Percentiles rank a stretch among this genome's conserved stretches.
These are phyloP conservation scores for Podospora australis DNA, from an alignment of 495 filamentous ascomycete genomes.

Conservation along the genomic window DNA sequence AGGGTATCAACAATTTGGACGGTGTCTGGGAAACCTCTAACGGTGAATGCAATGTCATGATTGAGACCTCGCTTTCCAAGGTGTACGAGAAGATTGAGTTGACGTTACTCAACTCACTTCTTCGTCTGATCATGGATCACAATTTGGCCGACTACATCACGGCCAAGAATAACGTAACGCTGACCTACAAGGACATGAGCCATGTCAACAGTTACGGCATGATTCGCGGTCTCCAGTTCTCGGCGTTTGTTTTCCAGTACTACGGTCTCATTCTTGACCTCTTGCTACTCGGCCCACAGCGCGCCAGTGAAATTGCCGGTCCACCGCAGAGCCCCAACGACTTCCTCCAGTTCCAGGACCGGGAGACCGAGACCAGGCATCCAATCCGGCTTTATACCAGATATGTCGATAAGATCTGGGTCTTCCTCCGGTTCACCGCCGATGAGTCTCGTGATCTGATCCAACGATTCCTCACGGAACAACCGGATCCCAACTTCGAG, in stretches of 20 bases:
- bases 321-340: slow-evolving; percentile 96
- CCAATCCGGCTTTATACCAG: slow-evolving; percentile 94
- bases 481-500: slow-evolving; percentile 98
- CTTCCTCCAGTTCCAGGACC: slow-evolving; percentile 94
- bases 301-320: slow-evolving; percentile 94
- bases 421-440: slow-evolving; percentile 87
- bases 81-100: slow-evolving; percentile 99
- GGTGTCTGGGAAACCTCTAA: slow-evolving; percentile 94
- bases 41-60: slow-evolving; percentile 98
- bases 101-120: slow-evolving; percentile 85
- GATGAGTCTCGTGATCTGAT: slow-evolving; percentile 96
- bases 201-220: slow-evolving; percentile 98
- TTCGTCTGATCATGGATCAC: slow-evolving; percentile 98
- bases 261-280: slow-evolving; percentile 95
- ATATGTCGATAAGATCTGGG: slow-evolving; percentile 98
- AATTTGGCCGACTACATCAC: slow-evolving; percentile 99
- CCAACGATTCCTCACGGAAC: slow-evolving; percentile 95
- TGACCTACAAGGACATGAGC: slow-evolving; percentile 99
- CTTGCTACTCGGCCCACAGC: slow-evolving; percentile 83
- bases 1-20: slow-evolving; percentile 98
- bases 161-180: slow-evolving; percentile 97
- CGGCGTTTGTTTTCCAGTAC: slow-evolving; percentile 98
- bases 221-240: slow-evolving; percentile 96
- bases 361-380: slow-evolving; percentile 82
- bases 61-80: slow-evolving; percentile 96